Evolutionary conservation across 371 early-diverging fungal species (phyloP), one percentile per base, ranked within the genome.

Genomic region (Encephalitozoon intestinalis): DNA sequence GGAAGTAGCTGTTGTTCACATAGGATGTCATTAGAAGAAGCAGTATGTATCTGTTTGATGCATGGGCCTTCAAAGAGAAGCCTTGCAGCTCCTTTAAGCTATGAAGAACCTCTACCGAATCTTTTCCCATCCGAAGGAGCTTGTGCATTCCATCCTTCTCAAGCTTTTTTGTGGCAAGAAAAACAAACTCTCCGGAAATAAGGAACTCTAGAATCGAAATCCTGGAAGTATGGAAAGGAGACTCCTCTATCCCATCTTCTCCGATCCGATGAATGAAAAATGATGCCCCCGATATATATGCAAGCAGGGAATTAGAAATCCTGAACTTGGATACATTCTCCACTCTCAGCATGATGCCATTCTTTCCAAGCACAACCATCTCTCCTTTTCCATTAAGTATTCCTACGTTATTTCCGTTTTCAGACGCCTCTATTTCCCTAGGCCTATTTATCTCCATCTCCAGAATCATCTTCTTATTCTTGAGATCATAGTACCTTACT

Each of bases 1-100:
- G 82, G 71, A 72, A 85, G 66, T 85, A 85, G 15, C 70, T 80
- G n/a, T 63, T 80, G 26, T 67, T 78, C 4, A 75, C 64, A 67
- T 83, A 83, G 6, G 65, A 50, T n/a, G 75, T 74, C 65, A 76
- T 72, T 7, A 74, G 26, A n/a, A 53, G 67, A 28, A 75, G 34
- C 63, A 49, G 40, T 5, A 34, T n/a, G 43, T 52, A 76, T 25
- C 49, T 63, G 4, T 15, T 44, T 3, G 53, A 39, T 6, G 21
- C 12, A 51, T 40, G 37, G 25, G 21, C 15, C 39, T 52, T 75
- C 37, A 50, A 58, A 3, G 44, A 26, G 23, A 63, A 37, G 1
- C 53, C 50, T 18, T 63, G 68, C 15, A 67, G 52, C 4, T 30
- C 37, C 12, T 67, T 21, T 26, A 68, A 50, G 25, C 50, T 34